A percentile compares a stretch with the other conserved stretches of the same genome.
These are phyloP conservation scores for Cryptococcus floricola DNA, from an alignment of 1,284 basidiomycete genomes.

Conservation along the genomic window DNA sequence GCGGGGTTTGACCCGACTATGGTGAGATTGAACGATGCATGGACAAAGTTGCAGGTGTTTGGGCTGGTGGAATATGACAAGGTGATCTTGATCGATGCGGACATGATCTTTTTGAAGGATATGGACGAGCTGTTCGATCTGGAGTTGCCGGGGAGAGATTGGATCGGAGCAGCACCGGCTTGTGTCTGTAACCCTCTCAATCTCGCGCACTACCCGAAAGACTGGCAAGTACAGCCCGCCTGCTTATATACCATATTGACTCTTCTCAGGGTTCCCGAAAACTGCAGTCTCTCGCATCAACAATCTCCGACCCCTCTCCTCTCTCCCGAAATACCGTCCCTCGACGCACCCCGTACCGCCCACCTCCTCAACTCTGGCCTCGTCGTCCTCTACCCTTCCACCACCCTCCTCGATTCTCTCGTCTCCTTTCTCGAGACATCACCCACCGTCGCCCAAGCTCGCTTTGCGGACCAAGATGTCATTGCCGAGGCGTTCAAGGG, in stretches of 20 bases:
- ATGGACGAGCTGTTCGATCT: constrained; percentile 90
- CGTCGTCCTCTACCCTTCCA: constrained; percentile 72
- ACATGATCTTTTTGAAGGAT: constrained; percentile 80
- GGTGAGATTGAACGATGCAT: constrained; percentile 72
- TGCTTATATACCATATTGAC: not conserved
- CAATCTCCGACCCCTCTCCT: constrained; percentile 55
- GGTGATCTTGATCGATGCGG: constrained; percentile 79
- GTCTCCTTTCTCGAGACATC: constrained; percentile 63
- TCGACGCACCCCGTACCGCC: constrained; percentile 64
- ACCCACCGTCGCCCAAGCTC: constrained; percentile 64
- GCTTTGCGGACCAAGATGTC: constrained; percentile 90
- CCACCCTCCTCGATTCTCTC: constrained; percentile 55
- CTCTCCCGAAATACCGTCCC: constrained; percentile 49
- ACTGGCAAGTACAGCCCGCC: constrained; percentile 63
- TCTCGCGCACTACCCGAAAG: constrained; percentile 74
- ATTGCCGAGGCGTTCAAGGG: constrained; percentile 74
- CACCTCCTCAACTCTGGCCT: constrained; percentile 81
- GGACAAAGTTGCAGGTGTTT: constrained; percentile 83
- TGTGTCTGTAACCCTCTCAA: constrained; percentile 91
- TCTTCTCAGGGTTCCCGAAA: constrained; percentile 69
- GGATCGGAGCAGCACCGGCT: constrained; percentile 80
- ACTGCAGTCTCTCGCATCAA: constrained; percentile 76
- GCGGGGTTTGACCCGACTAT: constrained; percentile 36
- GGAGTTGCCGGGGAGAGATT: constrained; percentile 58
- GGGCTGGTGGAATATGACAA: constrained; percentile 73